These are phyloP conservation scores for Vigna hirtella DNA, from an alignment of 306 rosid species.

Conservation along the genomic window DNA sequence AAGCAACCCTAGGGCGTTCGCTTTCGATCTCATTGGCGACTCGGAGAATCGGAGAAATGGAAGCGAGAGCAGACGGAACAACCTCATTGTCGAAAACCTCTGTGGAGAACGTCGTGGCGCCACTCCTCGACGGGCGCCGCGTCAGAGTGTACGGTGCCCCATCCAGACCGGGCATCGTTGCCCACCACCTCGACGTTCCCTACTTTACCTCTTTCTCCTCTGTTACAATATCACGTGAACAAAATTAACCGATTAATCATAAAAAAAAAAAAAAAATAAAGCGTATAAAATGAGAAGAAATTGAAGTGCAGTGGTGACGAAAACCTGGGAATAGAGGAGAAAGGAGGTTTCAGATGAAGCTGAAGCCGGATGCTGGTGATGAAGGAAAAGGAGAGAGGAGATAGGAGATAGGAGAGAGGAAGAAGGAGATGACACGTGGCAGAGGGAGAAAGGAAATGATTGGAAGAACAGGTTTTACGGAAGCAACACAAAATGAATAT, in stretches of 20 bases:
- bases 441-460: conserved; percentile 10
- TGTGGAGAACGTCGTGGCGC: conserved; percentile 83
- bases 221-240: not conserved
- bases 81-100: conserved; percentile 96
- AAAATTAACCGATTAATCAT: not conserved
- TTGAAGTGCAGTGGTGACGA: conserved; percentile 8
- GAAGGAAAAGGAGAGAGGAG: not conserved
- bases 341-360: not conserved
- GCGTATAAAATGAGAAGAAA: not conserved
- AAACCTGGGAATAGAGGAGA: not conserved
- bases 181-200: conserved; percentile 40
- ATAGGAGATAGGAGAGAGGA: conserved; percentile 32
- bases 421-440: conserved; percentile 36
- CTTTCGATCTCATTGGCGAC: conserved; percentile 85
- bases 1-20: conserved; percentile 93
- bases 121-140: conserved; percentile 85
- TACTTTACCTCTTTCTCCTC: conserved; percentile 4
- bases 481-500: not conserved
- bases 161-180: conserved; percentile 67
- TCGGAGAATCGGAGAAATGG: conserved; percentile 91
- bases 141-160: conserved; percentile 59
- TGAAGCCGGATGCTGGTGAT: not conserved
- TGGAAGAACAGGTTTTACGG: conserved; percentile 46
- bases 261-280: not conserved
- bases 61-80: conserved; percentile 87